Conservation (phyloP, 106 monocot species). For the Iris macrosiphon region DNA sequence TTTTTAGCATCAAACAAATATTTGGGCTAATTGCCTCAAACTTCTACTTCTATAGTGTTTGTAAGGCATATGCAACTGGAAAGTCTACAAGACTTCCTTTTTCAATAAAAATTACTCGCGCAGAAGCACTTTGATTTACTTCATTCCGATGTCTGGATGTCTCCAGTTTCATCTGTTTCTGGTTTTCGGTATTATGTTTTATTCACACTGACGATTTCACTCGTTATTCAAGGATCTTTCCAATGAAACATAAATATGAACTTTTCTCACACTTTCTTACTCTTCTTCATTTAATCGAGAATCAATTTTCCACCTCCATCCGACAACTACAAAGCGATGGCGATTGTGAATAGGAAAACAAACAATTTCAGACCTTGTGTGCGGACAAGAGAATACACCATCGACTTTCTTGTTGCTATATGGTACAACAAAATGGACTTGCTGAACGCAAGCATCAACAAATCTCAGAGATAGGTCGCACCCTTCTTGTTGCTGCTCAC, state of each 20-base stretch:
- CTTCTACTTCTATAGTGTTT: not conserved
- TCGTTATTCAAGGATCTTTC: not conserved
- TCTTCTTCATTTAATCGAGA: not conserved
- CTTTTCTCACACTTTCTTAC: not conserved
- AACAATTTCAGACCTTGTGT: not conserved
- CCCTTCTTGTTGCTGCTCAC: no score
- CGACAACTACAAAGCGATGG: not conserved
- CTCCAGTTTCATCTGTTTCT: not conserved
- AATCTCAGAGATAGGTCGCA: no score
- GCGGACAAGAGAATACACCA: no score
- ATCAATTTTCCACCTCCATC: not conserved
- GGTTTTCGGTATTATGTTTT: not conserved
- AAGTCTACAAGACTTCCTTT: not conserved
- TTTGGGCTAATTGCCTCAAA: not conserved
- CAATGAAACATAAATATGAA: not conserved
- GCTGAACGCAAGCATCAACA: no score
- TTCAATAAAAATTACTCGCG: not conserved
- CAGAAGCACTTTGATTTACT: not conserved
- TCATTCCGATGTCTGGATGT: constrained; percentile 1
- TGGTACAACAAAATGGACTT: no score
- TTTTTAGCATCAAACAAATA: not conserved
- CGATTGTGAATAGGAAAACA: not conserved
- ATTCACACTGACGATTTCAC: not conserved
- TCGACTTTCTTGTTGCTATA: no score
- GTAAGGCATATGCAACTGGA: not conserved